Conservation (phyloP, 1,139 yeast species). For the Nakaseomyces uthaithaninus region DNA sequence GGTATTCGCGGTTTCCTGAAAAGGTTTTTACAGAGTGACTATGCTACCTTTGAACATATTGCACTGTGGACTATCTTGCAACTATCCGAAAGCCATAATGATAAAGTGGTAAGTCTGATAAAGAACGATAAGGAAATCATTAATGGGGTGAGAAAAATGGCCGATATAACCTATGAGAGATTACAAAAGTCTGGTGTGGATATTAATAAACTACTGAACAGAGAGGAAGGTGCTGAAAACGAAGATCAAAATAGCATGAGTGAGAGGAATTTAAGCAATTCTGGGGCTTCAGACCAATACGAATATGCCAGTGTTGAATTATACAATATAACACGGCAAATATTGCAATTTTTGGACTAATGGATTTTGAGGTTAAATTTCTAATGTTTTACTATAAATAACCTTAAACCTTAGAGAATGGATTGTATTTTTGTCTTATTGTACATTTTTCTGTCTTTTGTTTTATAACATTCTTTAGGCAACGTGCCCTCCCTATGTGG, state of each 20-base stretch:
- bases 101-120: conserved; percentile 55
- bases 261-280: conserved; percentile 30
- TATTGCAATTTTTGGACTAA: conserved; percentile 38
- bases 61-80: conserved; percentile 96
- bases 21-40: conserved; percentile 72
- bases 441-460: background rate
- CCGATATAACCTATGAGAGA: conserved; percentile 34
- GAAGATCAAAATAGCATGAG: conserved; percentile 24
- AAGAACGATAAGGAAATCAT: conserved; percentile 54
- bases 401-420: too few relatives aligned
- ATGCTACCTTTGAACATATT: conserved; percentile 96
- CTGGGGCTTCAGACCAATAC: conserved; percentile 27
- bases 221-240: conserved; percentile 11
- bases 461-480: conserved; percentile 3
- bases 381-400: too few relatives aligned
- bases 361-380: too few relatives aligned
- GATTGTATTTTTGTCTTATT: too few relatives aligned
- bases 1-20: conserved; percentile 82
- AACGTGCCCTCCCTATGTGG: background rate
- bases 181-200: conserved; percentile 26
- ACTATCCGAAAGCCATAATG: conserved; percentile 78
- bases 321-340: conserved; percentile 73
- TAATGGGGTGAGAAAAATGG: conserved; percentile 46
- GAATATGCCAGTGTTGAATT: conserved; percentile 66
- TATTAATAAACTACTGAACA: conserved; percentile 13